A percentile compares a stretch with the other conserved stretches of the same genome.
Evolutionary conservation across 768 basidiomycete genomes (phyloP).

Genomic region (Boletus rubescentipes): DNA sequence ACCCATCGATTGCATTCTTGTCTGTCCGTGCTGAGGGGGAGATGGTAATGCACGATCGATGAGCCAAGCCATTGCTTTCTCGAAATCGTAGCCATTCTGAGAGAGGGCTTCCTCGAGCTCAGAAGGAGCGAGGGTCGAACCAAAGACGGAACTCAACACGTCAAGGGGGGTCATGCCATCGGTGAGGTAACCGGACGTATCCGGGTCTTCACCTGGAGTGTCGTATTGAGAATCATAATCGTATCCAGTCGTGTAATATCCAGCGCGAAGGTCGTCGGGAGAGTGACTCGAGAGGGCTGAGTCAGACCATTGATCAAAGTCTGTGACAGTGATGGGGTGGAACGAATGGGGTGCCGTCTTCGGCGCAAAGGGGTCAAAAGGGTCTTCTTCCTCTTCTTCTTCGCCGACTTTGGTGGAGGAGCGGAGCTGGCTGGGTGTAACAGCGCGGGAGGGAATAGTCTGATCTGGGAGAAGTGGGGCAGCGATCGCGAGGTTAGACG

Average conservation of each 20-base stretch:
- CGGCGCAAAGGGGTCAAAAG: constrained; percentile 74
- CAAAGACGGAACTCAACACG: constrained; percentile 92
- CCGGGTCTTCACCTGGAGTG: constrained; percentile 41
- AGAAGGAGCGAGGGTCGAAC: constrained; percentile 81
- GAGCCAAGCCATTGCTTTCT: constrained; percentile 92
- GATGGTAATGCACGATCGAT: constrained; percentile 67
- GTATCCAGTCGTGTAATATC: constrained; percentile 30
- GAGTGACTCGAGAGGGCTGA: constrained; percentile 53
- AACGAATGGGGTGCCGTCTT: constrained; percentile 49
- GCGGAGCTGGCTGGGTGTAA: constrained; percentile 71
- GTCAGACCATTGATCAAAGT: constrained; percentile 61
- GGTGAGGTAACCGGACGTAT: constrained; percentile 61
- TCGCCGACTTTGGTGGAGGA: constrained; percentile 60
- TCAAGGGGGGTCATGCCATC: constrained; percentile 98
- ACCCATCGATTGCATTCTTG: constrained; percentile 60
- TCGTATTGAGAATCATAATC: constrained; percentile 35
- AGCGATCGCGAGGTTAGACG: constrained; percentile 88
- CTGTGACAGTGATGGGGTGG: constrained; percentile 61
- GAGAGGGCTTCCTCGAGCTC: constrained; percentile 93
- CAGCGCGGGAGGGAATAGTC: constrained; percentile 46
- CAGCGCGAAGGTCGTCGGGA: constrained; percentile 46
- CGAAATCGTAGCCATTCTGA: constrained; percentile 90
- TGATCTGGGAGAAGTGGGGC: constrained; percentile 83
- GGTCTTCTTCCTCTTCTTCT: constrained; percentile 77
- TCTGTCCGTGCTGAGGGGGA: constrained; percentile 38